Conservation (phyloP, 768 basidiomycete species). For the Hydnomerulius pinastri region DNA sequence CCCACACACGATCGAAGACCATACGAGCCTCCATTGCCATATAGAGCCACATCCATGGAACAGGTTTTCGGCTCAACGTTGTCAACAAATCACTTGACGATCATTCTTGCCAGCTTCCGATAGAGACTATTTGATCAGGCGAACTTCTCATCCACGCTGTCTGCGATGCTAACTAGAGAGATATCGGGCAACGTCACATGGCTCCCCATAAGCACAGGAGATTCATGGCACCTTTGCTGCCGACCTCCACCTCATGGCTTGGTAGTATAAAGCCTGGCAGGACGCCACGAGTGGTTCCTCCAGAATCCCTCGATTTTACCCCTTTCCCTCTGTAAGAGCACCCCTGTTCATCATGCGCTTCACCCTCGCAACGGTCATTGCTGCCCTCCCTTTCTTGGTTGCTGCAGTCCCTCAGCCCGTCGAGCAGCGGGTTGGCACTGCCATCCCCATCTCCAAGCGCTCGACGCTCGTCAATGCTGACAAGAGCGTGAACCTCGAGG, state of each 20-base stretch:
- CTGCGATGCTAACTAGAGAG: not conserved
- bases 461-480: not conserved
- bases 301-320: not conserved
- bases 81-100: not conserved
- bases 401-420: not conserved
- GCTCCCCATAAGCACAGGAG: not conserved
- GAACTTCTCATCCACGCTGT: not conserved
- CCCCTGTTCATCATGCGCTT: constrained; percentile 1
- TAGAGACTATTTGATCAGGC: not conserved
- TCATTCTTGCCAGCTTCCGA: not conserved
- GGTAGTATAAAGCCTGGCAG: not conserved
- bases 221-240: not conserved
- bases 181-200: not conserved
- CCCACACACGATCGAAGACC: too few species aligned
- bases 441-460: constrained; percentile 1
- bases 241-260: not conserved
- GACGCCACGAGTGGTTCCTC: not conserved
- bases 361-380: not conserved
- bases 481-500: not conserved
- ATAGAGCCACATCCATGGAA: too few species aligned
- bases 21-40: too few species aligned
- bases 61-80: too few species aligned
- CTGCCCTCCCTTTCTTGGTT: not conserved
- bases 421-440: not conserved
- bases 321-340: not conserved